These are phyloP conservation scores for Trichosporon sp. DNA, from an alignment of 1,284 basidiomycete genomes.

Conservation along the genomic window DNA sequence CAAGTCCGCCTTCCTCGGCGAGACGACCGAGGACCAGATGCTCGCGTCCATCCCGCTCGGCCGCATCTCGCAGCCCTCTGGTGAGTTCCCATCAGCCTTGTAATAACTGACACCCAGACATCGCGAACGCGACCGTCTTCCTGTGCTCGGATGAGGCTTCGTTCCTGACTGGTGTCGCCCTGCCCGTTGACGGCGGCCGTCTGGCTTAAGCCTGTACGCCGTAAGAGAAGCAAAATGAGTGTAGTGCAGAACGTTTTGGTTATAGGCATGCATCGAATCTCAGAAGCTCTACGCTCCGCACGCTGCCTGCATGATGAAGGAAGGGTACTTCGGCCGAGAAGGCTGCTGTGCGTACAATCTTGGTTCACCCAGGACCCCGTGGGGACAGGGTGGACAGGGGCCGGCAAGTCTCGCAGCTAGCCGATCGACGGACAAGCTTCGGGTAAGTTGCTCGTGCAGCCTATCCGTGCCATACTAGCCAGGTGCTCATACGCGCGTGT, in stretches of 20 bases:
- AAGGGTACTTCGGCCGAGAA: background rate
- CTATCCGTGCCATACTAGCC: background rate
- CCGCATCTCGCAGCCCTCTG: slow-evolving; percentile 31
- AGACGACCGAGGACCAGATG: slow-evolving; percentile 29
- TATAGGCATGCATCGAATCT: slow-evolving; percentile 1
- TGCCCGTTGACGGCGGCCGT: slow-evolving; percentile 33
- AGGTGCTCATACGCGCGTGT: background rate
- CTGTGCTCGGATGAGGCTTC: slow-evolving; percentile 33
- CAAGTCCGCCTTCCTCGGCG: slow-evolving; percentile 31
- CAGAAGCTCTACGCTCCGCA: background rate
- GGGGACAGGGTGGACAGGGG: background rate
- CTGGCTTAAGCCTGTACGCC: slow-evolving; percentile 21
- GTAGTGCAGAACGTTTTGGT: background rate
- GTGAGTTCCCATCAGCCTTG: slow-evolving; percentile 18
- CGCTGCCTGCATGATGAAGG: background rate
- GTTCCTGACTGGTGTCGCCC: slow-evolving; percentile 36
- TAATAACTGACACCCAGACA: slow-evolving; percentile 28
- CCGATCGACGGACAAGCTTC: background rate
- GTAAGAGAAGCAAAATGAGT: background rate
- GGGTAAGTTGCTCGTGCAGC: background rate
- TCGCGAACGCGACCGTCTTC: slow-evolving; percentile 35
- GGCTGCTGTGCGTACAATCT: background rate
- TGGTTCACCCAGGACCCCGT: background rate
- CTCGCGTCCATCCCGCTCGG: slow-evolving; percentile 30
- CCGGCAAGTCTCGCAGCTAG: background rate